Base-by-base conservation (phyloP, 306 rosid genomes). In the Fragaria ananassa region DNA sequence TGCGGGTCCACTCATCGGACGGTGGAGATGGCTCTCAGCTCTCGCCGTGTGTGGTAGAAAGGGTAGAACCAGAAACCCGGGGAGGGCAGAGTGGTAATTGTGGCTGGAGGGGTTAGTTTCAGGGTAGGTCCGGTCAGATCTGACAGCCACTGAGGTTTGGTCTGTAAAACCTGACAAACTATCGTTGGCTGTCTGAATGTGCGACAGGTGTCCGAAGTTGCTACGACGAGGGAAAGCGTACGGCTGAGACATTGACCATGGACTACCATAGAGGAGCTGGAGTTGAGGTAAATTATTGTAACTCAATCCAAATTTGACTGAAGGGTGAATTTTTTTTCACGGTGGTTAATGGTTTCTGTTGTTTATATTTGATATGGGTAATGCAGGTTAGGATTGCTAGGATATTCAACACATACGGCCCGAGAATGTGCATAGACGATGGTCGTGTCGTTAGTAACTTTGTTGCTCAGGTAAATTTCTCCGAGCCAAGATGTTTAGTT, bases 381-480 rank as follows among this genome's bases (percentile, higher is more conserved):
- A 56, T 74, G 63, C 90, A 95, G 99, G 99, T 96, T 68, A 87
- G 99, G 78, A 96, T 96, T 85, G 99, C 99, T 44, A 92, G 99
- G 85, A 96, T 96, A 76, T 96, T 96, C 72, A 96, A 96, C 89
- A 96, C 99, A 13, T 96, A 96, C 10, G 99, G 99, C 8, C 99
- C 99, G 17, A 80, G 99, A 74, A 96, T 96, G 99, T 96, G 99
- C 93, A 87, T 96, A 25, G 99, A 96, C 68, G 99, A 96, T 78
- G 99, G 99, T 3, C 99, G 99, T 71, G 99, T 96, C 15, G 99
- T 92, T 35, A 96, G 99, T 74, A 96, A 96, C 83, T 96, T 96
- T 71, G 99, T 96, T 72, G 99, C 99, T 56, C 98, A 96, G 96
- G 99, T 21, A 17, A 23, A 13, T 49, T n/a, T 8, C 13, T 1